phyloP scores from a whole-genome alignment of 371 early-diverging fungal genomes.

The Rhizomucor miehei region DNA sequence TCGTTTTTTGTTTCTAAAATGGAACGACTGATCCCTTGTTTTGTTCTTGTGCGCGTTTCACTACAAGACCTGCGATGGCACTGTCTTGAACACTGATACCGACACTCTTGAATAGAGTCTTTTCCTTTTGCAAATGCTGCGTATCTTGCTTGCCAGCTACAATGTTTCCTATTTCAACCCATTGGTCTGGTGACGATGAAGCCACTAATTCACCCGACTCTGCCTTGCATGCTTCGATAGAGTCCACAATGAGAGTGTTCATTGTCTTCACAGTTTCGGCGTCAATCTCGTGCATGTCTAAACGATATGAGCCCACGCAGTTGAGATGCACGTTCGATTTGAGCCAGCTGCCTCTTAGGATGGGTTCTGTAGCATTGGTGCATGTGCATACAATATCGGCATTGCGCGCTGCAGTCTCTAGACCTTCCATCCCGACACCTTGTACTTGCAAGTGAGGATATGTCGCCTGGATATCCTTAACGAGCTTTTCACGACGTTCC shows the following conservation, averaged over 20 bases:
- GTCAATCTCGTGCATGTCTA: slow-evolving; percentile 65
- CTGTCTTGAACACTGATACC: slow-evolving; percentile 65
- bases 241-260: slow-evolving; percentile 48
- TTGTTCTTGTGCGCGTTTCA: slow-evolving; percentile 39
- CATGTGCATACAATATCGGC: slow-evolving; percentile 64
- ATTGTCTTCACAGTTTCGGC: slow-evolving; percentile 37
- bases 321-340: slow-evolving; percentile 54
- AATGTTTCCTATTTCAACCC: slow-evolving; percentile 48
- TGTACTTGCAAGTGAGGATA: slow-evolving; percentile 25
- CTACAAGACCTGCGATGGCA: slow-evolving; percentile 52
- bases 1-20: too few relatives aligned
- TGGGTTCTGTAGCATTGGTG: slow-evolving; percentile 49
- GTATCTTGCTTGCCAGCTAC: slow-evolving; percentile 17
- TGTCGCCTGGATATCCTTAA: slow-evolving; percentile 26
- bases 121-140: slow-evolving; percentile 5
- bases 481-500: slow-evolving; percentile 36
- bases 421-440: slow-evolving; percentile 25
- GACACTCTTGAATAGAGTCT: slow-evolving; percentile 61
- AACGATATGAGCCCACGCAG: slow-evolving; percentile 58
- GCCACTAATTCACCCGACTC: slow-evolving; percentile 61
- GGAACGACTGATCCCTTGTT: slow-evolving; percentile 40
- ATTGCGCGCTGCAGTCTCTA: slow-evolving; percentile 33
- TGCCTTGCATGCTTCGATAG: slow-evolving; percentile 40
- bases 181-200: slow-evolving; percentile 36
- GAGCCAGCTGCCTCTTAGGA: slow-evolving; percentile 52